These are phyloP conservation scores for Rhododendron molle DNA, from an alignment of 148 eudicot species.

Conservation along the genomic window DNA sequence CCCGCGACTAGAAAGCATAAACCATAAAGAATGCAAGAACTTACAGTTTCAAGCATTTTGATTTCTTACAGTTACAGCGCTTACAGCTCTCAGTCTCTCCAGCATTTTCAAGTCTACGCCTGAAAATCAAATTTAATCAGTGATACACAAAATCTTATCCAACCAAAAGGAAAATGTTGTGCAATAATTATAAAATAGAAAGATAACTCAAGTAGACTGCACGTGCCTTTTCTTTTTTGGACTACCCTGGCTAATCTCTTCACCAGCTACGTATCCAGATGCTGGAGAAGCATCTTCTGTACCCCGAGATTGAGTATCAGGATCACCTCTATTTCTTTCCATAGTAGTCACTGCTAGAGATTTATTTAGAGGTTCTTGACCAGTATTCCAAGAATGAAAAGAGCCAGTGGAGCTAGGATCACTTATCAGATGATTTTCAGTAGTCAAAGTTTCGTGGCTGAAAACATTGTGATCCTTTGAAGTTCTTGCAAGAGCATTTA, in stretches of 20 bases:
- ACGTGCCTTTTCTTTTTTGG: conserved; percentile 83
- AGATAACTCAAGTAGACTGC: neutral
- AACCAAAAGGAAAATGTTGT: neutral
- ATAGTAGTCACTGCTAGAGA: conserved; percentile 25
- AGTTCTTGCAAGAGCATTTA: conserved; percentile 80
- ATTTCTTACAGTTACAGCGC: conserved; percentile 94
- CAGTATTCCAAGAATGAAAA: conserved; percentile 15
- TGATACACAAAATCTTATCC: neutral
- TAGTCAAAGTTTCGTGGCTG: conserved; percentile 31
- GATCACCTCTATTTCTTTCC: conserved; percentile 30
- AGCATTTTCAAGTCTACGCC: conserved; percentile 61
- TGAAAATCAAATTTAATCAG: conserved; percentile 26
- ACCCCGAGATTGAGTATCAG: conserved; percentile 37
- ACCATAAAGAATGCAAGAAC: conserved; percentile 22
- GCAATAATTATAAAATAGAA: neutral
- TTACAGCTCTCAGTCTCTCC: conserved; percentile 74
- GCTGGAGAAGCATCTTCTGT: conserved; percentile 48
- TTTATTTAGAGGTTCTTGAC: conserved; percentile 27
- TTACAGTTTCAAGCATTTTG: conserved; percentile 99
- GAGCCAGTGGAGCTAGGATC: conserved; percentile 24
- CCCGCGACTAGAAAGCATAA: neutral
- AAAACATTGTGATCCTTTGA: conserved; percentile 42
- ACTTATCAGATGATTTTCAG: conserved; percentile 29
- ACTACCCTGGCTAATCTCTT: conserved; percentile 57
- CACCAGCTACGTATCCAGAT: conserved; percentile 31